Evolutionary conservation across 2,329 filamentous ascomycete genomes (phyloP), one percentile per base, ranked within the genome.

Genomic region (Gnomoniopsis sp.): DNA sequence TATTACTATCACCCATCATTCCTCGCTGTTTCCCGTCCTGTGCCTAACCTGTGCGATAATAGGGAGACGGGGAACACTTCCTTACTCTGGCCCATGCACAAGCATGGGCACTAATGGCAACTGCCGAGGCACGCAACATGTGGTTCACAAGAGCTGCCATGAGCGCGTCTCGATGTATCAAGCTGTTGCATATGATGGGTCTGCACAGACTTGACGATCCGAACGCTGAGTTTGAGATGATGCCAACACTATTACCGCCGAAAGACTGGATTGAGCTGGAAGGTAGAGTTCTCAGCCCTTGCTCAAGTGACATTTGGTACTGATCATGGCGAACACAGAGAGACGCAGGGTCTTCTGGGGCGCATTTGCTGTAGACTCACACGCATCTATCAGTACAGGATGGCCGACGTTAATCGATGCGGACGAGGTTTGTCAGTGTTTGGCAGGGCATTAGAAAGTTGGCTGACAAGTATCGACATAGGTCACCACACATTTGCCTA

Each of bases 261-360:
- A 84, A 82, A 65, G 90, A 91, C 67, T 96, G 91, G 91, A 86
- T 84, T 1, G 93, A 97, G 62, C 63, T 78, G 21, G 79, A 82
- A 60, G 55, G 55, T 58, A 43, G n/a, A 38, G 49, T 15, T 7
- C 33, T 4, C 14, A 17, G n/a, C 3, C 43, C 43, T 8, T 26
- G 14, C 22, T 49, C 47, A 6, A 7, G 22, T 10, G 19, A 26
- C 8, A 22, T 7, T 49, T 4, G 26, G 2, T 22, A 26, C 12
- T n/a, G 12, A 21, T 15, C 67, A 77, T 82, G 36, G 88, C 91
- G 71, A n/a, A 36, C 4, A 41, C 34, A 58, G 93, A 98, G 72
- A 82, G 93, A 53, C 82, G 93, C 59, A 82, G 93, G 64, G 87
- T 89, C 0, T 96, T 96, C 66, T 97, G 93, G 93, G 84, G 88